These are phyloP conservation scores for Metschnikowia cerradonensis DNA, from an alignment of 805 yeast species.

Conservation along the genomic window DNA sequence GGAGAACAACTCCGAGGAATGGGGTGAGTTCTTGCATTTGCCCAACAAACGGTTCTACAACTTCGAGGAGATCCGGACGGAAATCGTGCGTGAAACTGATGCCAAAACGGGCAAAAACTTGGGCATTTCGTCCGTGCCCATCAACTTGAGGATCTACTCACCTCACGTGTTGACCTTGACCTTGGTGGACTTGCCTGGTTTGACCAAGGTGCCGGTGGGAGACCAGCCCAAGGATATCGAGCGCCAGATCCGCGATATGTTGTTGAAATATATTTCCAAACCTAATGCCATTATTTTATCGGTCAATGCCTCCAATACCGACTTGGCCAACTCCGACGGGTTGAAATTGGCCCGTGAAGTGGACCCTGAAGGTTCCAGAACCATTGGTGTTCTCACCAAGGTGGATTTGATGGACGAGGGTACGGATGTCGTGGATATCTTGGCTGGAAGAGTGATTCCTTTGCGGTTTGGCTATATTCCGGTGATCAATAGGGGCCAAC, in stretches of 20 bases:
- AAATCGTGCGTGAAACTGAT: conserved; percentile 89
- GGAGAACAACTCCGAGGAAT: conserved; percentile 77
- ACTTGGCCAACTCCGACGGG: conserved; percentile 95
- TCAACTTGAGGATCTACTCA: conserved; percentile 86
- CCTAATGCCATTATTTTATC: conserved; percentile 94
- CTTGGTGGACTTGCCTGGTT: conserved; percentile 93
- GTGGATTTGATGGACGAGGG: conserved; percentile 98
- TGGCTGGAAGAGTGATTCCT: conserved; percentile 94
- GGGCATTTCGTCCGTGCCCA: conserved; percentile 90
- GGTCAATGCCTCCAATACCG: conserved; percentile 84
- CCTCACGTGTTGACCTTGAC: conserved; percentile 94
- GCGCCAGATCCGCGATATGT: conserved; percentile 87
- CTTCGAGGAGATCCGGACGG: conserved; percentile 83
- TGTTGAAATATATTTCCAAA: conserved; percentile 87
- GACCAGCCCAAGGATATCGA: conserved; percentile 98
- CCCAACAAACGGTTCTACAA: conserved; percentile 86
- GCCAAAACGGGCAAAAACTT: conserved; percentile 74
- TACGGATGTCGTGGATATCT: conserved; percentile 91
- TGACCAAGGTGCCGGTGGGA: conserved; percentile 97
- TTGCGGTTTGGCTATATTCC: conserved; percentile 95
- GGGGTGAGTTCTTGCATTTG: conserved; percentile 96
- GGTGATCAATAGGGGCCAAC: conserved; percentile 89
- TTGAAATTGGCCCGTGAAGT: conserved; percentile 95
- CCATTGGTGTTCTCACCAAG: conserved; percentile 95
- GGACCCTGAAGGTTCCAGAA: conserved; percentile 93